Evolutionary conservation across 2,329 filamentous ascomycete genomes (phyloP), one percentile per base, ranked within the genome.

Genomic region (Botrytis aclada): DNA sequence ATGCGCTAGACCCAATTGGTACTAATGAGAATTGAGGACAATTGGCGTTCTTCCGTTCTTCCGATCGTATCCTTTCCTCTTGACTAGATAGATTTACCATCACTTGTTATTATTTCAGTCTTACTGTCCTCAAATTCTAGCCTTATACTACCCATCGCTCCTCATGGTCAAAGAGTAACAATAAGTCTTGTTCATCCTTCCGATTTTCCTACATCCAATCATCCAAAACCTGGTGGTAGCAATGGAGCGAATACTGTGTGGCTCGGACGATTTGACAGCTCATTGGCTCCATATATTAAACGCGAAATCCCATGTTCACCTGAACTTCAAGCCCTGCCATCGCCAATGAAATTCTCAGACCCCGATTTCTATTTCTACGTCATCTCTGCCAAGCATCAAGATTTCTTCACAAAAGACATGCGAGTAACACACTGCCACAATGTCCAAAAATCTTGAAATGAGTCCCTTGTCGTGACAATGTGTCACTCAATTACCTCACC

Each of bases 211-310:
- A 9, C 0, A 18, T 56, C 51, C 51, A 56, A 29, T 29, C 51
- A 18, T 29, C n/a, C 51, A 18, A 29, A 56, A 29, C 51, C 12
- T 54, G 1, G 51, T 56, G n/a, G n/a, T 18, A 29, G 51, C 51
- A 56, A 3, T 34, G 56, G 29, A 34, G 41, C 60, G 61, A 63
- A 63, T 18, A 32, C 39, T 41, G 41, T 43, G 61, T 58, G 69
- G 69, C 61, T 66, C 29, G 22, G 61, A 16, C n/a, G 5, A 37
- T 25, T 18, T 51, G 61, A 54, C 70, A 71, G 61, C 47, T 71
- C 61, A 71, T 71, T 71, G 60, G 45, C 70, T 54, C 70, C 70
- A 71, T 58, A 66, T 32, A 39, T 64, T n/a, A 71, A 29, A 47
- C 5, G 6, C 25, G 7, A 51, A 54, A 12, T 54, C 47, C 61